Evolutionary conservation across 2,329 filamentous ascomycete species (phyloP).

Genomic region (Tolypocladium cylindrosporum): DNA sequence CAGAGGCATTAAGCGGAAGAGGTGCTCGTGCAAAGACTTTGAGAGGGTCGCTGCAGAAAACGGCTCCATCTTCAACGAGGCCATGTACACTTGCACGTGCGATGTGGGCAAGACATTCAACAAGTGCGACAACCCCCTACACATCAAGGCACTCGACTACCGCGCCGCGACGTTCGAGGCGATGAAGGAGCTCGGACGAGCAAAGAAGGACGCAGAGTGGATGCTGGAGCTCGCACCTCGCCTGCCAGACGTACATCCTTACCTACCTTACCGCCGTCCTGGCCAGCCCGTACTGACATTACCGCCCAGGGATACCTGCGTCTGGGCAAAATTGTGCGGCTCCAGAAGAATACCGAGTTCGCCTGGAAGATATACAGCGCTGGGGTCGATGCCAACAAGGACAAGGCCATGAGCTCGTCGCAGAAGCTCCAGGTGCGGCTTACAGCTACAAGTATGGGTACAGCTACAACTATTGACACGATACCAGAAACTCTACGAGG

Average conservation of each 20-base stretch:
- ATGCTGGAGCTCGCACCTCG: constrained; percentile 30
- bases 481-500: constrained; percentile 21
- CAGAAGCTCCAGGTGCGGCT: constrained; percentile 22
- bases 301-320: constrained; percentile 28
- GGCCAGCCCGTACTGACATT: constrained; percentile 2
- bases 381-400: constrained; percentile 23
- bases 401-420: constrained; percentile 14
- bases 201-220: constrained; percentile 30
- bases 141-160: constrained; percentile 31
- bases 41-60: constrained; percentile 19
- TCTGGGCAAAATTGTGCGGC: constrained; percentile 27
- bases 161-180: constrained; percentile 29
- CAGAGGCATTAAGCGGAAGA: constrained; percentile 21
- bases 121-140: constrained; percentile 26
- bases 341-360: constrained; percentile 25
- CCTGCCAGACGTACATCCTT: constrained; percentile 23
- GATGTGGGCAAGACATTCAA: constrained; percentile 24
- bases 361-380: constrained; percentile 30
- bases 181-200: constrained; percentile 24
- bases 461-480: not conserved
- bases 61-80: constrained; percentile 30
- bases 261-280: not conserved
- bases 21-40: constrained; percentile 30
- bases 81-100: constrained; percentile 29
- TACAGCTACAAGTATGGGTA: not conserved